phyloP scores from a whole-genome alignment of 2,329 filamentous ascomycete species.

The Curvularia sp. region DNA sequence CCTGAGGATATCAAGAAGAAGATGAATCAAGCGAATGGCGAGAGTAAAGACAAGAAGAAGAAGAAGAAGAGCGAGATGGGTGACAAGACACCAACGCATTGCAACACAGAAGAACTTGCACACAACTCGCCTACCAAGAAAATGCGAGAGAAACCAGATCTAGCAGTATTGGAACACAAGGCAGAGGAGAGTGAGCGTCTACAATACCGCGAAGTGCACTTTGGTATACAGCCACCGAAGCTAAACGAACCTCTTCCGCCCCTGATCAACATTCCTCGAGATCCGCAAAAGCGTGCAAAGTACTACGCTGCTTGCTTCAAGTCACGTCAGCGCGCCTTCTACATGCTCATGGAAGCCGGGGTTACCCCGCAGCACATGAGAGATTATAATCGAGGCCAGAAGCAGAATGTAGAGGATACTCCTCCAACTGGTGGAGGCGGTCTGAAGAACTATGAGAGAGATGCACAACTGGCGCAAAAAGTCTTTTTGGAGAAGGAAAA shows the following conservation, averaged over 20 bases:
- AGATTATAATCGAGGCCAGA: slow-evolving; percentile 39
- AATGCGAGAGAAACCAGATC: slow-evolving; percentile 36
- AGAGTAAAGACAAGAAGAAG: not conserved
- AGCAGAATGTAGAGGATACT: slow-evolving; percentile 33
- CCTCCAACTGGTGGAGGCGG: slow-evolving; percentile 26
- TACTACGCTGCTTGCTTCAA: slow-evolving; percentile 46
- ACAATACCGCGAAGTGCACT: slow-evolving; percentile 44
- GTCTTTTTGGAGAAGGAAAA: slow-evolving; percentile 26
- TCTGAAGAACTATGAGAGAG: slow-evolving; percentile 37
- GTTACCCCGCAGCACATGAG: slow-evolving; percentile 37
- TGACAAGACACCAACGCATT: not conserved
- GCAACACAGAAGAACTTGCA: slow-evolving; percentile 18
- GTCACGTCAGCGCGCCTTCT: slow-evolving; percentile 42
- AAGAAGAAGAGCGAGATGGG: not conserved
- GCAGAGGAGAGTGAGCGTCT: slow-evolving; percentile 41
- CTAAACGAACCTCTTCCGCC: slow-evolving; percentile 33
- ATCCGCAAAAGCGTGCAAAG: slow-evolving; percentile 26
- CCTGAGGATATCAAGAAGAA: slow-evolving; percentile 19
- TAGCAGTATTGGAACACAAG: slow-evolving; percentile 32
- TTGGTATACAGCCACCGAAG: slow-evolving; percentile 40
- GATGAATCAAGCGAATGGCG: not conserved
- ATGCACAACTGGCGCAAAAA: slow-evolving; percentile 31
- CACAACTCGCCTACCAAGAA: slow-evolving; percentile 30
- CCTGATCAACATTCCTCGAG: slow-evolving; percentile 43
- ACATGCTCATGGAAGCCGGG: slow-evolving; percentile 42